Conservation (phyloP, 1,284 basidiomycete genomes). For the Coniferiporia sulphurascens region DNA sequence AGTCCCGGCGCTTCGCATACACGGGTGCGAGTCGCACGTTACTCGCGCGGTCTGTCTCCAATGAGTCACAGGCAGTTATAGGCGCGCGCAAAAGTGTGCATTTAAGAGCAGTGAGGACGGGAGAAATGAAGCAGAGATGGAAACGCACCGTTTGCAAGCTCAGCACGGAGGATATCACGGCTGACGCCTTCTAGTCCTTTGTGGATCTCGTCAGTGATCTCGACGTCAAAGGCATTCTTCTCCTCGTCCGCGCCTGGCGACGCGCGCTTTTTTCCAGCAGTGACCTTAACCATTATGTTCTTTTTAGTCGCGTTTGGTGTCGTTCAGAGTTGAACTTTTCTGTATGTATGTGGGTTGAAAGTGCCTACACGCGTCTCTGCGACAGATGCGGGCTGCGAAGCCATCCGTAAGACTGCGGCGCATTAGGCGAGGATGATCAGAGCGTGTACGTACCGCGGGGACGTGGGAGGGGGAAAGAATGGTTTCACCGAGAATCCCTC, state of each 20-base stretch:
- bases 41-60: conserved; percentile 53
- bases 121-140: conserved; percentile 10
- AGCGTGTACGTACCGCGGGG: background rate
- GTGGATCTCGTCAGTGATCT: conserved; percentile 65
- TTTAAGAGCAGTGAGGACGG: background rate
- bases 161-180: conserved; percentile 61
- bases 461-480: background rate
- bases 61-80: conserved; percentile 11
- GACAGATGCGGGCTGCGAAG: background rate
- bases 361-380: background rate
- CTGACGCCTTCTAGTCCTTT: conserved; percentile 56
- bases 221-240: conserved; percentile 62
- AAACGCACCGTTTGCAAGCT: conserved; percentile 63
- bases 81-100: conserved; percentile 11
- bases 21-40: conserved; percentile 52
- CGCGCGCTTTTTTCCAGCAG: conserved; percentile 61
- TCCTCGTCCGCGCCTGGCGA: conserved; percentile 67
- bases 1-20: conserved; percentile 62
- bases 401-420: background rate
- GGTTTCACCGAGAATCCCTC: too few relatives aligned
- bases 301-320: background rate
- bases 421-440: background rate
- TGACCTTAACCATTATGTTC: background rate
- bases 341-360: background rate
- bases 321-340: background rate